Evolutionary conservation across 129 eudicot genomes (phyloP), one percentile per base, ranked within the genome.

Genomic region (Flaveria sonorensis): DNA sequence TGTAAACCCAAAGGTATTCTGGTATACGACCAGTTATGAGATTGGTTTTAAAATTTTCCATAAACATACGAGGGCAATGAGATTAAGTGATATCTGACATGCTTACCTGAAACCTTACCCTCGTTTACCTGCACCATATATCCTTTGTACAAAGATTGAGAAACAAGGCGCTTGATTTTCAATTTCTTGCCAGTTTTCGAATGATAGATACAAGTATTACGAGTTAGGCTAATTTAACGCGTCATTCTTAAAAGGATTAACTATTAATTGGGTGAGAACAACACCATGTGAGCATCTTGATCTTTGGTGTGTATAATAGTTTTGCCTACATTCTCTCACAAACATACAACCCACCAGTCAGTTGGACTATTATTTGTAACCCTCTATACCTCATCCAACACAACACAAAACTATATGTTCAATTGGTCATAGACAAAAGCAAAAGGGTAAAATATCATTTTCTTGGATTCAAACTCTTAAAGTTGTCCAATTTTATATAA

Each of bases 261-360:
- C 48, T 71, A 78, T 79, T 48, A 46, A 78, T 70, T 20, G 47
- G 47, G 82, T 70, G 51, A 79, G 47, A 79, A 79, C 78, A 71
- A 78, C 30, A 61, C 50, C 70, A 70, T 60, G 77, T 71, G 56
- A 61, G 72, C 82, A 71, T 79, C 72, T 79, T 30, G 48, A 79
- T 71, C 72, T 16, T 79, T 72, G 68, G 72, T 63, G 64, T n/a
- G 67, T 72, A 79, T 79, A 28, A n/a, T 79, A 30, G 68, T 79
- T 72, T 79, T 72, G 78, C 53, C 40, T 14, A 48, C 71, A 77
- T 77, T 42, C 11, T 50, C n/a, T 68, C 9, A 61, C 56, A 71
- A 70, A 71, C 53, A 4, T 62, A 36, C 72, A 63, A 71, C 47
- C 63, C 48, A 78, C 70, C 20, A 78, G 82, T 39, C 43, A 39